These are phyloP conservation scores for Ceriops zippeliana DNA, from an alignment of 345 rosid species.

Conservation along the genomic window DNA sequence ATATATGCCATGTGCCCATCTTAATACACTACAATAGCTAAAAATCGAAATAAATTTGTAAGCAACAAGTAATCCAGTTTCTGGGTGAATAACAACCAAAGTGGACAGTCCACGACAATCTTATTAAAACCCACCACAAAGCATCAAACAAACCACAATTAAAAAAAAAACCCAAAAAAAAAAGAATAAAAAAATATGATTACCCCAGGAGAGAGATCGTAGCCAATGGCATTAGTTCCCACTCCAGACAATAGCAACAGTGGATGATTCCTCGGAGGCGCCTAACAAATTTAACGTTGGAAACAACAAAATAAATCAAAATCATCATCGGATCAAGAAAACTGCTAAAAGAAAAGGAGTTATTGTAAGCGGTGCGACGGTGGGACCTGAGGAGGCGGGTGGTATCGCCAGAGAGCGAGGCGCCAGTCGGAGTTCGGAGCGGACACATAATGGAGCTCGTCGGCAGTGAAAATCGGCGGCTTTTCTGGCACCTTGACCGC, in stretches of 20 bases:
- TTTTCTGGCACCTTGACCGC: conserved; percentile 38
- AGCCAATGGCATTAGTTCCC: conserved; percentile 93
- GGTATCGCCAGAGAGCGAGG: conserved; percentile 89
- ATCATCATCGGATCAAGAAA: background rate
- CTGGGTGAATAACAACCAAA: no score
- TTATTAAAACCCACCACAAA: no score
- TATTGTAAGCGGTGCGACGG: background rate
- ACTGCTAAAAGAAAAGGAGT: background rate
- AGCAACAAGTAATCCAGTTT: no score
- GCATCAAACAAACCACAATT: background rate
- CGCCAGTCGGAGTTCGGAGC: conserved; percentile 74
- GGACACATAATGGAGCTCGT: conserved; percentile 81
- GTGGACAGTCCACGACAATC: no score
- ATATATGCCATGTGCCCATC: no score
- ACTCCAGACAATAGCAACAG: conserved; percentile 85
- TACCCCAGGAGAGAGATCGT: conserved; percentile 87
- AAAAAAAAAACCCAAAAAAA: background rate
- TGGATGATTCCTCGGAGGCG: conserved; percentile 77
- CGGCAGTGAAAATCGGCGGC: conserved; percentile 78
- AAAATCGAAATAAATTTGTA: no score
- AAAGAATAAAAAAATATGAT: background rate
- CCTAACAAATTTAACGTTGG: conserved; percentile 31
- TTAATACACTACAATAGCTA: no score
- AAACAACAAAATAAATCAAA: conserved; percentile 1
- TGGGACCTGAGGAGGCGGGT: conserved; percentile 44